Base-by-base conservation (phyloP, 352 stramenopile species). In the Globisporangium yorkense region DNA sequence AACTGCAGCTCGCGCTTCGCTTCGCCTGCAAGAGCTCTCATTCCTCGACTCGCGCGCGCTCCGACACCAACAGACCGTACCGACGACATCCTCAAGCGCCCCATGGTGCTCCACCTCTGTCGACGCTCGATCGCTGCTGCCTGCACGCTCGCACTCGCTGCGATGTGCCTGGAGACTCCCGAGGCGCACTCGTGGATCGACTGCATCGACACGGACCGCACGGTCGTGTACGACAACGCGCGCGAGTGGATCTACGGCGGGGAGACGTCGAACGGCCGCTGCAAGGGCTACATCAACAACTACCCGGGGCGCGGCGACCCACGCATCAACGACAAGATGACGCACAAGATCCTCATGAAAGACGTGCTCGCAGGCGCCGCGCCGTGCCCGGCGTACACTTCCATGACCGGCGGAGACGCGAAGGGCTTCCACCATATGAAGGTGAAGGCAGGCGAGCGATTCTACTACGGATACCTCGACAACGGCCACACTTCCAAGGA, bases 251-350 rank as follows among this genome's bases (percentile, higher is more conserved):
- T 85, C 45, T 82, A 67, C 58, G 70, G 70, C 15, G 78, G 74
- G n/a, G 54, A 44, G 43, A 57, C 29, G 5, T 67, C 67, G 27
- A 79, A 82, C 48, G 78, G 71, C 2, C 67, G 84, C 43, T 86
- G 79, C 54, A 59, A 62, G 12, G 79, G 79, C 8, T 87, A 87
- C 72, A 79, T 80, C 59, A 79, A 89, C 41, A 83, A 87, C 68
- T 87, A 84, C 35, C 59, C 70, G 0, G 75, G 74, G 20, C 80
- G 77, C 20, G 75, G 74, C 20, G 75, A 78, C 51, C 12, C 56
- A 6, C 54, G 71, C 33, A 66, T 73, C 33, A 66, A 68, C 56
- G 55, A 53, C 12, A 67, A 74, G 45, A 68, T 73, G 60, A 70
- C 68, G 2, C 69, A 77, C 56, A 84, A 89, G 64, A 75, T 89